Evolutionary conservation across 495 filamentous ascomycete genomes (phyloP), one percentile per base, ranked within the genome.

Genomic region (Penicillium parvum): DNA sequence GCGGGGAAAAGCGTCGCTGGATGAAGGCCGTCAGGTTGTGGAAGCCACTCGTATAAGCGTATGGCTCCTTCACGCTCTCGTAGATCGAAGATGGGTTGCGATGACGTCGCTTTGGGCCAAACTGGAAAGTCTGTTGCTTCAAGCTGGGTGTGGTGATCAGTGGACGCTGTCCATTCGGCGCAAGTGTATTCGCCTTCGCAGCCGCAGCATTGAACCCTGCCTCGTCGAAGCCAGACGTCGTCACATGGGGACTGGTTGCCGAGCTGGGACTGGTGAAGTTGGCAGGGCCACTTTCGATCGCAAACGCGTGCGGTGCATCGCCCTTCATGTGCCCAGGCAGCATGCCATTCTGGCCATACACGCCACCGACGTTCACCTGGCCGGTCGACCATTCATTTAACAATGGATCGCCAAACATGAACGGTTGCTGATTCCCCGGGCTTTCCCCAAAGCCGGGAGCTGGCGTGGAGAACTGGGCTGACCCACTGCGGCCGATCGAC

Each of bases 11-110:
- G 7, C 90, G 84, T 16, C 78, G 78, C 58, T 86, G 80, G 9
- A 97, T 74, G 48, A 87, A 82, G n/a, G 78, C 77, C 40, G 85
- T 90, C 32, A 98, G 75, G 44, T 81, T 84, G 69, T 98, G 92
- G 65, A 96, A 96, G 29, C 88, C 86, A 40, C 73, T 78, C 2
- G 88, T 88, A 57, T 98, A 96, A 7, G 85, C 79, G 57, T 97
- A 96, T 16, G 94, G 89, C 52, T 89, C 79, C 37, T 83, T 87
- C 51, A 98, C 88, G 29, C 79, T 84, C 40, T 86, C 80, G 66
- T 98, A 98, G 48, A 96, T 89, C 17, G 78, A 74, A 0, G 84
- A 89, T 4, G 90, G 84, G 50, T 96, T 88, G 25, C 79, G 79
- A 29, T 73, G 74, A 11, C 77, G 81, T 48, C 80, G 59, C 40